Conservation (phyloP, 208 protist genomes). For the Novymonas esmeraldas region DNA sequence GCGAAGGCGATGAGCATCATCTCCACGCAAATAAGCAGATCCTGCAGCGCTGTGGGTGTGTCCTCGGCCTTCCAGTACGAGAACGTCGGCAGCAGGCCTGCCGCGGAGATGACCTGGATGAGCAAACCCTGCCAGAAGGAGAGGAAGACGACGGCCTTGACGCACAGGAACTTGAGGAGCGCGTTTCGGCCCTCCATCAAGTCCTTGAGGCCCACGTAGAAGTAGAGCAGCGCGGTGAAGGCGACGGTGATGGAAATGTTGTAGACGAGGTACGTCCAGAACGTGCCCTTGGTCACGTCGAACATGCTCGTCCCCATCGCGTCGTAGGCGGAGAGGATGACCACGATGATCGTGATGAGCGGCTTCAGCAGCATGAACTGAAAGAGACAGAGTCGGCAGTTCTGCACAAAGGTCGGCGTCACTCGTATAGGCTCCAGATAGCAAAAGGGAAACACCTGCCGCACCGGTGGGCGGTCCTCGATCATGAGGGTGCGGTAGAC, state of each 20-base stretch:
- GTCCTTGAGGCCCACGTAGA: conserved; percentile 87
- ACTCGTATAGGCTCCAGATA: conserved; percentile 85
- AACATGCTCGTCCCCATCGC: conserved; percentile 73
- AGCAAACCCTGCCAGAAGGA: conserved; percentile 94
- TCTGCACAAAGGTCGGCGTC: conserved; percentile 84
- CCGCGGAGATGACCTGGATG: conserved; percentile 80
- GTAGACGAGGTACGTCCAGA: conserved; percentile 92
- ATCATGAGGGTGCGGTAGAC: conserved; percentile 86
- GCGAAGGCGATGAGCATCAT: conserved; percentile 93
- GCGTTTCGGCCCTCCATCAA: conserved; percentile 91
- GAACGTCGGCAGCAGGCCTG: conserved; percentile 66
- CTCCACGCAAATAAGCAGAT: conserved; percentile 91
- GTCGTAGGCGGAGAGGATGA: conserved; percentile 76
- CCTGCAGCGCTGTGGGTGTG: conserved; percentile 73
- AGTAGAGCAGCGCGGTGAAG: conserved; percentile 92
- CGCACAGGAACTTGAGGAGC: conserved; percentile 92
- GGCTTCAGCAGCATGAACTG: conserved; percentile 94
- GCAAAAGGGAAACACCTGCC: conserved; percentile 85
- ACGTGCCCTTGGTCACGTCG: conserved; percentile 80
- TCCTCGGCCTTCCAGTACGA: conserved; percentile 79
- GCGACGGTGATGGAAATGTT: conserved; percentile 93
- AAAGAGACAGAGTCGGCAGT: conserved; percentile 88
- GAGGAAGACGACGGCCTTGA: conserved; percentile 93
- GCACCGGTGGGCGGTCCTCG: conserved; percentile 75
- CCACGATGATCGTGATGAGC: conserved; percentile 77